Conservation (phyloP, 2,329 filamentous ascomycete species). For the Colletotrichum salicis region DNA sequence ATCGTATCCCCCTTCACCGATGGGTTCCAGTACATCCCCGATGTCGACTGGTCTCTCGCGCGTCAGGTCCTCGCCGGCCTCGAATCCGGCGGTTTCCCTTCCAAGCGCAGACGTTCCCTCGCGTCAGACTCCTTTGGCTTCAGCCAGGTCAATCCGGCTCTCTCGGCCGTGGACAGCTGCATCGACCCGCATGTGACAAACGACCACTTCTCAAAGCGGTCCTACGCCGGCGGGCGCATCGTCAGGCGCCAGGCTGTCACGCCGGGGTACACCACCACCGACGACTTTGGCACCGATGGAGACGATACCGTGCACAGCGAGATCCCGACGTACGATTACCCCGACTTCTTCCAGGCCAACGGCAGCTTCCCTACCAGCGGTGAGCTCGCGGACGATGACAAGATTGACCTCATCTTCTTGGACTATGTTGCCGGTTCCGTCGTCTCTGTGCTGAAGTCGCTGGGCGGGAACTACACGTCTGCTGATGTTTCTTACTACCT, state of each 20-base stretch:
- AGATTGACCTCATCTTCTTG: conserved; percentile 21
- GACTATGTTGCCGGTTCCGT: conserved; percentile 23
- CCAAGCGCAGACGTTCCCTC: conserved; percentile 8
- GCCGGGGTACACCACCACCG: conserved; percentile 64
- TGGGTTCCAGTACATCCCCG: conserved; percentile 62
- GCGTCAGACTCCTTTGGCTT: not conserved
- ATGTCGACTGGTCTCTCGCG: conserved; percentile 56
- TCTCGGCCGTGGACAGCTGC: conserved; percentile 11
- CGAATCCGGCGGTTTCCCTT: conserved; percentile 14
- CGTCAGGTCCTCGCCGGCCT: not conserved
- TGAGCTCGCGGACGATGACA: not conserved
- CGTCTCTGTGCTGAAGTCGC: conserved; percentile 10
- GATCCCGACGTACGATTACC: conserved; percentile 59
- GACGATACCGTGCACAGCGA: conserved; percentile 64
- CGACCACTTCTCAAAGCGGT: conserved; percentile 22
- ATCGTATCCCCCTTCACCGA: conserved; percentile 67
- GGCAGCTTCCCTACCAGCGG: conserved; percentile 58
- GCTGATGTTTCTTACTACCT: conserved; percentile 20
- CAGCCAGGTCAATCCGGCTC: not conserved
- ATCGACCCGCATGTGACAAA: conserved; percentile 17
- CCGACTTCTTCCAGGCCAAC: conserved; percentile 61
- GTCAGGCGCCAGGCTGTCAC: conserved; percentile 58
- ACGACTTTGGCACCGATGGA: conserved; percentile 65
- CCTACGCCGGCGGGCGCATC: conserved; percentile 16
- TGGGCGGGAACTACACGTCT: conserved; percentile 19